A percentile compares a stretch with the other conserved stretches of the same genome.
These are phyloP conservation scores for Arxiozyma heterogenica DNA, from an alignment of 1,139 yeast genomes.

Conservation along the genomic window DNA sequence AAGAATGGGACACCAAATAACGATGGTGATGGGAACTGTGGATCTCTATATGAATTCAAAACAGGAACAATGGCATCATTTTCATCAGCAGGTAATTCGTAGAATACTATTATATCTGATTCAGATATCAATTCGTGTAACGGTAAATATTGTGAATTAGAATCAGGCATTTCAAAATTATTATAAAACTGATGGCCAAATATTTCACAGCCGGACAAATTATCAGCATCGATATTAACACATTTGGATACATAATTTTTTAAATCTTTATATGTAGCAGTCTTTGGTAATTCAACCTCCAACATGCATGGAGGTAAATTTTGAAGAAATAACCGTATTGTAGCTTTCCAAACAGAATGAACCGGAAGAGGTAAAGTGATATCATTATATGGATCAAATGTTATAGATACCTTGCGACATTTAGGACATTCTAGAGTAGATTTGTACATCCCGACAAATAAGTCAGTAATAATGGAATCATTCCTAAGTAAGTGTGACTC, in stretches of 20 bases:
- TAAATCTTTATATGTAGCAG: conserved; percentile 57
- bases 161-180: conserved; percentile 54
- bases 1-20: conserved; percentile 72
- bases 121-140: conserved; percentile 59
- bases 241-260: conserved; percentile 50
- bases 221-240: conserved; percentile 36
- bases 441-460: conserved; percentile 84
- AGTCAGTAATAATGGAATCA: conserved; percentile 74
- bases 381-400: conserved; percentile 92
- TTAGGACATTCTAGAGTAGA: conserved; percentile 84
- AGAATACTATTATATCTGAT: conserved; percentile 58
- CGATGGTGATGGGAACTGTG: conserved; percentile 31
- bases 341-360: conserved; percentile 62
- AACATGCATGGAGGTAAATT: conserved; percentile 41
- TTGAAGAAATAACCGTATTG: conserved; percentile 53
- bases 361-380: conserved; percentile 84
- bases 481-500: conserved; percentile 68
- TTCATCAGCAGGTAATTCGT: conserved; percentile 44
- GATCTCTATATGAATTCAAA: conserved; percentile 44
- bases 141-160: conserved; percentile 52
- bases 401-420: conserved; percentile 71
- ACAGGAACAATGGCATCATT: conserved; percentile 60
- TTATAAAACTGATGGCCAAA: conserved; percentile 62
- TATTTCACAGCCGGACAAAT: conserved; percentile 59
- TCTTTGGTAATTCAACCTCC: conserved; percentile 65